These are phyloP conservation scores for Rhynchospora breviuscula DNA, from an alignment of 176 grass and related monocot species.

Conservation along the genomic window DNA sequence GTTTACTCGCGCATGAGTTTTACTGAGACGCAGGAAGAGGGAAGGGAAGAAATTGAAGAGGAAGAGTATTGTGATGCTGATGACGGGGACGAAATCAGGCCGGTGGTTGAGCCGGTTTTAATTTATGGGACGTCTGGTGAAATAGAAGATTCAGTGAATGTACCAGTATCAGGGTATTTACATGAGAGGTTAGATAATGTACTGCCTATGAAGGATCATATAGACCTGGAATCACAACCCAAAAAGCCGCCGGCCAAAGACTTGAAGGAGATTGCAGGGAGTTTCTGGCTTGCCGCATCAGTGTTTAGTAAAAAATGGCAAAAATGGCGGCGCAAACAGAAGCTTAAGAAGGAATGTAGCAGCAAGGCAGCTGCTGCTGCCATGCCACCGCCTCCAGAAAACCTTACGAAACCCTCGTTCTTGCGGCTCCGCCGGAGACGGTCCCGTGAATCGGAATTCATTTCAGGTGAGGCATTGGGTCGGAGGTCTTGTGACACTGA, in stretches of 20 bases:
- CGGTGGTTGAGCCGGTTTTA: conserved; percentile 44
- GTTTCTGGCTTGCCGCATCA: conserved; percentile 92
- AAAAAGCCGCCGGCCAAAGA: conserved; percentile 66
- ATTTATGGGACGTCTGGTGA: conserved; percentile 61
- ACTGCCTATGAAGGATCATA: conserved; percentile 75
- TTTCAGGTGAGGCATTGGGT: conserved; percentile 35
- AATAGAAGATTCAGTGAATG: conserved; percentile 38
- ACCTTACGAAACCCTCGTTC: conserved; percentile 48
- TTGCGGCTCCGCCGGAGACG: conserved; percentile 33
- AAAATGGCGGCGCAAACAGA: conserved; percentile 91
- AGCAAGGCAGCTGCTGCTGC: conserved; percentile 47
- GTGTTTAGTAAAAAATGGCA: conserved; percentile 99
- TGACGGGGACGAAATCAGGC: conserved; percentile 61
- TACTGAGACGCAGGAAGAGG: conserved; percentile 20
- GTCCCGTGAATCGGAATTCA: conserved; percentile 50
- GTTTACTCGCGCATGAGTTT: conserved; percentile 23
- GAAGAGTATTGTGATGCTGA: conserved; percentile 46
- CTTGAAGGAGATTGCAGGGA: conserved; percentile 87
- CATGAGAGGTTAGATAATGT: conserved; percentile 8
- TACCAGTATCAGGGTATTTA: background rate
- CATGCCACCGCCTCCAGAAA: conserved; percentile 37
- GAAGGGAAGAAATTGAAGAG: conserved; percentile 29
- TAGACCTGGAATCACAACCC: conserved; percentile 52
- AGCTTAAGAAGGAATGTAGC: conserved; percentile 84
- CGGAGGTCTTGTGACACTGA: conserved; percentile 89